Evolutionary conservation across 2,329 filamentous ascomycete species (phyloP).

Genomic region (Coniochaeta hoffmannii): DNA sequence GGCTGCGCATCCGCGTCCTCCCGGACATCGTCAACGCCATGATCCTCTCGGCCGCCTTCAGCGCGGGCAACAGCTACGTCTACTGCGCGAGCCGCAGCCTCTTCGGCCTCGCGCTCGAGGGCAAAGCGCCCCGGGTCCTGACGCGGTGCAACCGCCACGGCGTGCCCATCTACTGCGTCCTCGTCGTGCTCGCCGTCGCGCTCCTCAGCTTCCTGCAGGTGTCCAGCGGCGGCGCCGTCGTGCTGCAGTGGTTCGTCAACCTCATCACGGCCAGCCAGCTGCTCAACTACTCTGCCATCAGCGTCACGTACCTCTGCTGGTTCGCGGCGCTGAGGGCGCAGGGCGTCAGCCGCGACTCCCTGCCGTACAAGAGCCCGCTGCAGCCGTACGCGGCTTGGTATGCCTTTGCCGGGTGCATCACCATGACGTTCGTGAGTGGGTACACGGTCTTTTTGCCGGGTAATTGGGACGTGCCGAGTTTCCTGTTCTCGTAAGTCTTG

Average conservation of each 20-base stretch:
- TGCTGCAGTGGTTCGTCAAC: constrained; percentile 30
- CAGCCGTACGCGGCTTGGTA: constrained; percentile 46
- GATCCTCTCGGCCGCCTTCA: constrained; percentile 23
- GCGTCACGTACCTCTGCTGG: constrained; percentile 36
- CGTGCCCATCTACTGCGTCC: constrained; percentile 32
- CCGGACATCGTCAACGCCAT: constrained; percentile 54
- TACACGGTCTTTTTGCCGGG: constrained; percentile 36
- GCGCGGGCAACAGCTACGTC: constrained; percentile 40
- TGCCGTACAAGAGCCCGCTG: constrained; percentile 42
- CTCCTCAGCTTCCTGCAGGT: constrained; percentile 30
- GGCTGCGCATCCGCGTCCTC: constrained; percentile 36
- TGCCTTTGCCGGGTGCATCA: constrained; percentile 34
- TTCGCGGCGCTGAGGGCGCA: constrained; percentile 47
- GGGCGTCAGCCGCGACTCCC: constrained; percentile 26
- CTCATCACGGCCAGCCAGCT: constrained; percentile 28
- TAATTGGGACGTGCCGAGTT: constrained; percentile 20
- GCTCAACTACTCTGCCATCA: constrained; percentile 38
- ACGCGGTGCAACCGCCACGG: constrained; percentile 31
- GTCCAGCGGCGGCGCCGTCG: constrained; percentile 25
- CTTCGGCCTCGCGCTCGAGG: constrained; percentile 41
- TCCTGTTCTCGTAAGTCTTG: constrained; percentile 19
- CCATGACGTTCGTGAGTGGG: constrained; percentile 51
- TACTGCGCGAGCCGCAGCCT: constrained; percentile 43
- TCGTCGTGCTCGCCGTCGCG: constrained; percentile 22
- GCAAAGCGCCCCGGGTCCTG: constrained; percentile 37